Conservation (phyloP, 2,329 filamentous ascomycete species). For the Aspergillus luchuensis region DNA sequence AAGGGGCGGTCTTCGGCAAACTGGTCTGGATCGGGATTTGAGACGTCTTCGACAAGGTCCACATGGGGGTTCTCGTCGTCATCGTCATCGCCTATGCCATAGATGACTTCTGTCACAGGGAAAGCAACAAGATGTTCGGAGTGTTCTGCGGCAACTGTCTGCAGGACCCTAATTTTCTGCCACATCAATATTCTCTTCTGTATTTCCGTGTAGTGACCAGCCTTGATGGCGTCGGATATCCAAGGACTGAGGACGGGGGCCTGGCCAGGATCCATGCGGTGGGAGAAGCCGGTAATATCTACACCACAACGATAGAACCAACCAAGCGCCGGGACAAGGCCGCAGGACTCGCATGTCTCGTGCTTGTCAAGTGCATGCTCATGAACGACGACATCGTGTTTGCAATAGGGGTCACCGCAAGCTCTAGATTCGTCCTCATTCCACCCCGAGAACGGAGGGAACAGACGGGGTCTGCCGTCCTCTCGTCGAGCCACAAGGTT, state of each 20-base stretch:
- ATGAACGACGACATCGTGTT: slow-evolving; percentile 67
- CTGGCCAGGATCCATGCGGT: slow-evolving; percentile 12
- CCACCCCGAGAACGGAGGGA: neutral
- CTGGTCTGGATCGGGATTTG: neutral
- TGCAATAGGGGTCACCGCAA: slow-evolving; percentile 11
- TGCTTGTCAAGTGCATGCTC: slow-evolving; percentile 54
- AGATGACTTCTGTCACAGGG: slow-evolving; percentile 6
- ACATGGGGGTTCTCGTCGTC: neutral
- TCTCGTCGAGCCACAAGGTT: neutral
- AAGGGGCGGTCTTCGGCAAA: neutral
- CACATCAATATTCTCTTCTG: slow-evolving; percentile 45
- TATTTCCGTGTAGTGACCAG: slow-evolving; percentile 46
- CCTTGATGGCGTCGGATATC: slow-evolving; percentile 45
- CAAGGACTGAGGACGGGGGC: slow-evolving; percentile 38
- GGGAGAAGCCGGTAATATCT: slow-evolving; percentile 56
- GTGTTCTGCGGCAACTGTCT: slow-evolving; percentile 5
- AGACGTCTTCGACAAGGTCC: slow-evolving; percentile 4
- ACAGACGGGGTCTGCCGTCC: neutral
- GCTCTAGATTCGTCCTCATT: neutral
- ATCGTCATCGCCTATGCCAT: neutral
- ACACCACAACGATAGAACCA: slow-evolving; percentile 76
- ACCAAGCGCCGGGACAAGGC: slow-evolving; percentile 58
- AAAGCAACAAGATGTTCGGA: neutral
- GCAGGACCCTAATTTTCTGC: slow-evolving; percentile 41
- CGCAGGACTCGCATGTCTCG: slow-evolving; percentile 62